These are phyloP conservation scores for Furcasterigmium furcatum DNA, from an alignment of 2,329 filamentous ascomycete genomes.

Conservation along the genomic window DNA sequence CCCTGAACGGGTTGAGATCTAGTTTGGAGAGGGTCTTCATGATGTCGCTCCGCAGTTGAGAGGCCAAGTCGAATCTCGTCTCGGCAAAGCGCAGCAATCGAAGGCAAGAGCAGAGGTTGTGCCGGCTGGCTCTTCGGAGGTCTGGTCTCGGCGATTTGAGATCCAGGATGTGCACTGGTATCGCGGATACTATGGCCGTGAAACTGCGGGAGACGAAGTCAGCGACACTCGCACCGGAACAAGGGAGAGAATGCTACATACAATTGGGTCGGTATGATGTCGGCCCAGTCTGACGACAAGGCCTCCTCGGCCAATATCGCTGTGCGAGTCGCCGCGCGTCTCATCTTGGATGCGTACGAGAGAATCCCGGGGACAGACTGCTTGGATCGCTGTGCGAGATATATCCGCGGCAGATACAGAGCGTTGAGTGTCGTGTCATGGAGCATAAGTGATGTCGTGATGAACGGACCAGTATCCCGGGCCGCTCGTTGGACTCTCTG, in stretches of 20 bases:
- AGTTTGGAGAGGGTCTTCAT: not conserved
- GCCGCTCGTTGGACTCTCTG: not conserved
- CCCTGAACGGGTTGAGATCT: no score
- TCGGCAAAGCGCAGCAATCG: not conserved
- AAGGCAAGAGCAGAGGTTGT: not conserved
- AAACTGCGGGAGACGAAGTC: not conserved
- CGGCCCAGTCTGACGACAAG: conserved; percentile 2
- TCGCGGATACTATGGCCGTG: conserved; percentile 2
- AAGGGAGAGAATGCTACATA: not conserved
- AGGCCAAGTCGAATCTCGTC: not conserved
- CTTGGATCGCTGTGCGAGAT: not conserved
- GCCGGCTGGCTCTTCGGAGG: not conserved
- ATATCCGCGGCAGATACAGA: conserved; percentile 1
- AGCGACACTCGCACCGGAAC: not conserved
- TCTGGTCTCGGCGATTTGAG: not conserved
- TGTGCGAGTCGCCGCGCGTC: conserved; percentile 2
- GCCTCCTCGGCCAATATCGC: conserved; percentile 1
- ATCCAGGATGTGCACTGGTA: conserved; percentile 1
- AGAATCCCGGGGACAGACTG: not conserved
- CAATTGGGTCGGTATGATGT: conserved; percentile 4
- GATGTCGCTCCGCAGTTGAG: not conserved
- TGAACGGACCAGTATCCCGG: conserved; percentile 1
- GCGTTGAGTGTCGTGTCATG: conserved; percentile 3
- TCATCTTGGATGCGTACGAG: conserved; percentile 1
- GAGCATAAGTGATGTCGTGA: not conserved